Conservation (phyloP, 179 eudicot species). For the Silene noctiflora region DNA sequence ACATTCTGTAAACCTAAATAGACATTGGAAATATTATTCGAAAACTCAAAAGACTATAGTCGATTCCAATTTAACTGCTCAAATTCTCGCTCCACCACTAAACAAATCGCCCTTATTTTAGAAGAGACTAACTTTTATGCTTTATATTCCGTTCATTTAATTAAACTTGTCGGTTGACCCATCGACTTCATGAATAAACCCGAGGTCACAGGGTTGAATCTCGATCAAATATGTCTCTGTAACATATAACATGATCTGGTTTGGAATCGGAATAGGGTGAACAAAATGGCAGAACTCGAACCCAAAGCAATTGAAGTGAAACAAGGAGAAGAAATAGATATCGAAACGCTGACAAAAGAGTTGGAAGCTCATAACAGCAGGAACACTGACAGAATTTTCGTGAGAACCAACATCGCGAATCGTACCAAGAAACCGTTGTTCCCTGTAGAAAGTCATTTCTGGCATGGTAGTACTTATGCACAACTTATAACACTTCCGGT, state of each 20-base stretch:
- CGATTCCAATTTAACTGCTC: too few species aligned
- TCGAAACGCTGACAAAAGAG: slow-evolving; percentile 1
- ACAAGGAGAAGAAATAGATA: background rate
- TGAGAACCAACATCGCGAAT: slow-evolving; percentile 5
- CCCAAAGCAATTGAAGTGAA: background rate
- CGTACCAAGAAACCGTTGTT: background rate
- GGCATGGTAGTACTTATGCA: background rate
- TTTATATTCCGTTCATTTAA: too few species aligned
- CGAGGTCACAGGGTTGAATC: too few species aligned
- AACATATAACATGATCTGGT: too few species aligned
- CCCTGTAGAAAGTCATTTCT: background rate
- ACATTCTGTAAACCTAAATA: too few species aligned
- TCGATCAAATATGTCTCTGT: too few species aligned
- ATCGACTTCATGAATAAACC: too few species aligned
- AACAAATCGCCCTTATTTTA: background rate
- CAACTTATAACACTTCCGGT: background rate
- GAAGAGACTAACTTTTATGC: too few species aligned
- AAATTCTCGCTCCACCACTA: background rate
- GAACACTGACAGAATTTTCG: background rate
- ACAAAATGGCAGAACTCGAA: background rate
- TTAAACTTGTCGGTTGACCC: too few species aligned
- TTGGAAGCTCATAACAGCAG: background rate
- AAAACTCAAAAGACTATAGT: too few species aligned
- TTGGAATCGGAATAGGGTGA: background rate
- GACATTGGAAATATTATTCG: too few species aligned